A percentile compares a stretch with the other conserved stretches of the same genome.
phyloP scores from a whole-genome alignment of 208 protist genomes.

The Herpetomonas samuelpessoai region DNA sequence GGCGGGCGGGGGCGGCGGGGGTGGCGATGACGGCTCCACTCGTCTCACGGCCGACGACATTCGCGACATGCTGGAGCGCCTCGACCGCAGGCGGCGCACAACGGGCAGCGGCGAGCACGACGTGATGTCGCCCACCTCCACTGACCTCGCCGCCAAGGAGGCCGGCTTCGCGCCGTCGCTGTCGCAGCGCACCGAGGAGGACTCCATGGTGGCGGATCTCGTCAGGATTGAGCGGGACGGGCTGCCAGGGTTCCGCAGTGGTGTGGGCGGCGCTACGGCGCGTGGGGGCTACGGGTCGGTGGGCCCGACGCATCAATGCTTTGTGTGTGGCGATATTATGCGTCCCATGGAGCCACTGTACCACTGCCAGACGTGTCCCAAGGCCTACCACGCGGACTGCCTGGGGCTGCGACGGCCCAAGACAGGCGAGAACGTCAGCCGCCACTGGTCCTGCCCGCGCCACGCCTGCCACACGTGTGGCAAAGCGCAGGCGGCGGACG shows the following conservation, averaged over 20 bases:
- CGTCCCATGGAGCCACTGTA: slow-evolving; percentile 74
- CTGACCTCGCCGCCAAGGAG: not conserved
- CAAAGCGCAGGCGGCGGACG: slow-evolving; percentile 55
- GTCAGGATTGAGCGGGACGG: slow-evolving; percentile 42
- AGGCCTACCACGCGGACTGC: slow-evolving; percentile 83
- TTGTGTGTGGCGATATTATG: slow-evolving; percentile 78
- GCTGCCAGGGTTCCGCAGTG: slow-evolving; percentile 13
- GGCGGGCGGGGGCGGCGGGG: not conserved
- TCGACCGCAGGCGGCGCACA: slow-evolving; percentile 16
- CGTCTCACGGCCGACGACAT: slow-evolving; percentile 48
- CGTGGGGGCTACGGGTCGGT: slow-evolving; percentile 6
- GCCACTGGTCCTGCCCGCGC: slow-evolving; percentile 70
- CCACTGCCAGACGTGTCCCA: slow-evolving; percentile 76
- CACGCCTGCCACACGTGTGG: slow-evolving; percentile 65
- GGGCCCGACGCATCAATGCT: slow-evolving; percentile 51
- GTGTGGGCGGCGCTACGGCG: not conserved
- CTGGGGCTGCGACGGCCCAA: slow-evolving; percentile 38
- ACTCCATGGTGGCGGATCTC: slow-evolving; percentile 52
- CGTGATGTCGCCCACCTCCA: slow-evolving; percentile 3
- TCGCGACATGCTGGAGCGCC: slow-evolving; percentile 38
- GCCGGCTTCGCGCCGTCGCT: not conserved
- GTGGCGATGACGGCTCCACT: not conserved
- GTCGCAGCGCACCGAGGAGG: slow-evolving; percentile 16
- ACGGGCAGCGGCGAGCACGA: not conserved
- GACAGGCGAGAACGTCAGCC: slow-evolving; percentile 29